phyloP scores from a whole-genome alignment of 257 asterid species.

The Avicennia marina region DNA sequence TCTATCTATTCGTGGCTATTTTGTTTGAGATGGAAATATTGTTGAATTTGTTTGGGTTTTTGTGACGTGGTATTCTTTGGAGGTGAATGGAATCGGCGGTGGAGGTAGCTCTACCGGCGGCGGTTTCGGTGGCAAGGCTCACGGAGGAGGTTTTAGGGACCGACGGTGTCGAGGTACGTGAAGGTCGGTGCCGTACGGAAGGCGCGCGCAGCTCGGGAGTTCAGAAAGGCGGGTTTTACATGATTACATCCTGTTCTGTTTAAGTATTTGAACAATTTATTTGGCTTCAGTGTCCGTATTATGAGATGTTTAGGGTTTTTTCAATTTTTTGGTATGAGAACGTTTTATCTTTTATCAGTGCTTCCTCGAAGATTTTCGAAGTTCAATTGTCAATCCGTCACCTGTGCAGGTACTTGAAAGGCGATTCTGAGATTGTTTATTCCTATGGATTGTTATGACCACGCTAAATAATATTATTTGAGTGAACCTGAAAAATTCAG shows the following conservation, averaged over 20 bases:
- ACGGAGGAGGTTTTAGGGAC: slow-evolving; percentile 57
- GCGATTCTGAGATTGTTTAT: slow-evolving; percentile 5
- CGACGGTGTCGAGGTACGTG: slow-evolving; percentile 29
- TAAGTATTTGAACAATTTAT: slow-evolving; percentile 17
- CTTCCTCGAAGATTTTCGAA: neutral
- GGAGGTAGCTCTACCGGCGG: slow-evolving; percentile 32
- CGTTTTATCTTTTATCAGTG: neutral
- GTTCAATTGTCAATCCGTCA: slow-evolving; percentile 4
- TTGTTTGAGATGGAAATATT: slow-evolving; percentile 19
- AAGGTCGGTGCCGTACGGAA: slow-evolving; percentile 37
- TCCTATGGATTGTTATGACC: slow-evolving; percentile 4
- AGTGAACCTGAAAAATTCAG: too few species aligned
- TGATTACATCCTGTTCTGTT: slow-evolving; percentile 15
- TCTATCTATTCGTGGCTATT: slow-evolving; percentile 3
- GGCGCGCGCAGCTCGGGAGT: slow-evolving; percentile 34
- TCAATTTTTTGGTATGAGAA: neutral
- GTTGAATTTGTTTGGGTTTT: slow-evolving; percentile 26
- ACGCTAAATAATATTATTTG: neutral
- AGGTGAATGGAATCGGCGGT: slow-evolving; percentile 36
- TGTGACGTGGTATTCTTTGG: slow-evolving; percentile 27
- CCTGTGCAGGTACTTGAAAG: neutral
- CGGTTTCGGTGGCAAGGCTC: slow-evolving; percentile 34
- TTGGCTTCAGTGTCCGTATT: neutral
- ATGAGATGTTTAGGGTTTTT: too few species aligned
- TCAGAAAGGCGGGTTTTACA: slow-evolving; percentile 30